These are phyloP conservation scores for Bocquillonia castaneifolia DNA, from an alignment of 441 rosid species.

Conservation along the genomic window DNA sequence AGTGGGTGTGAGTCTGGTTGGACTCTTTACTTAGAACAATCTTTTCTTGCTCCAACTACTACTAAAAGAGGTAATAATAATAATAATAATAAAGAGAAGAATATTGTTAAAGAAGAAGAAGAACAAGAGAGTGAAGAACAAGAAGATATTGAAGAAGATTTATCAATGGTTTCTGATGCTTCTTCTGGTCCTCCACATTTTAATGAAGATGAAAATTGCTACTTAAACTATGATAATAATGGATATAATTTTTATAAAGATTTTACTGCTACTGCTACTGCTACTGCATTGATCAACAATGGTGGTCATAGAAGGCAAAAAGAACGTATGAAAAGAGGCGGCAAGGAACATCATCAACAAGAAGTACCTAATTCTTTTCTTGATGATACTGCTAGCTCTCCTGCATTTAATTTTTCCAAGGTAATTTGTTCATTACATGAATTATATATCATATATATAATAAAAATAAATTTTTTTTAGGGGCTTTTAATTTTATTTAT, in stretches of 20 bases:
- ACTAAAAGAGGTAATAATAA: slow-evolving; percentile 17
- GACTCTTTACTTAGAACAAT: slow-evolving; percentile 84
- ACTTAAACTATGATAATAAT: slow-evolving; percentile 24
- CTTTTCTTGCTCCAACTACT: slow-evolving; percentile 38
- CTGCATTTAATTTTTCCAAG: slow-evolving; percentile 44
- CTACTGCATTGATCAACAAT: slow-evolving; percentile 14
- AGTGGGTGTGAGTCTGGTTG: slow-evolving; percentile 96
- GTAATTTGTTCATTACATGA: slow-evolving; percentile 22
- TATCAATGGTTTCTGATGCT: slow-evolving; percentile 94
- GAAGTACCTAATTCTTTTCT: slow-evolving; percentile 44
- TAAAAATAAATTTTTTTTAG: too few relatives aligned
- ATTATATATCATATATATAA: neutral
- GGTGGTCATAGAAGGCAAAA: slow-evolving; percentile 33
- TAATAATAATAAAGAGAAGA: neutral
- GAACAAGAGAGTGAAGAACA: slow-evolving; percentile 19
- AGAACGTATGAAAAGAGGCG: slow-evolving; percentile 28
- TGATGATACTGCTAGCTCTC: slow-evolving; percentile 93
- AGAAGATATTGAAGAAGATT: slow-evolving; percentile 49
- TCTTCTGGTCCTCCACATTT: slow-evolving; percentile 91
- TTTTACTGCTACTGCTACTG: slow-evolving; percentile 15
- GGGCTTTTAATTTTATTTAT: neutral
- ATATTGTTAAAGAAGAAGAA: neutral
- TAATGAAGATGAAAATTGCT: slow-evolving; percentile 35
- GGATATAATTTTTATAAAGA: slow-evolving; percentile 14
- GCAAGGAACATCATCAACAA: slow-evolving; percentile 27